Base-by-base conservation (phyloP, 768 basidiomycete species). In the Ramaria sp. region DNA sequence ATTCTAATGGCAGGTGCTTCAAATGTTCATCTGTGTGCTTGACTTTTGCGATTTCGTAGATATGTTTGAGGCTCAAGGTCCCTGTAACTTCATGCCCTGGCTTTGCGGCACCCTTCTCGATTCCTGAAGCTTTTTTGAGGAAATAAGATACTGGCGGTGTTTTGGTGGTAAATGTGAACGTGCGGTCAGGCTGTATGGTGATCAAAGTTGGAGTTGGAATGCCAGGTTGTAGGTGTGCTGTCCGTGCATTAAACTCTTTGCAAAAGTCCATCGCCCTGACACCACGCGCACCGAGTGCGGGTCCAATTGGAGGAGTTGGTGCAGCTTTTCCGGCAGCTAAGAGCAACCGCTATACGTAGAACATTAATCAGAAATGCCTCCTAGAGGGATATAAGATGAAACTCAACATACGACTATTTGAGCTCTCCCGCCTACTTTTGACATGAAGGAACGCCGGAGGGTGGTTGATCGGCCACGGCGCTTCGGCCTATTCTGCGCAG, bases 201-300 rank as follows among this genome's bases (percentile, higher is more conserved):
- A 99, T 94, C 58, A 85, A 70, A n/a, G 93, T 96, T 9, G 96
- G 95, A 37, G 81, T 79, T 6, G 96, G 95, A 9, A 87, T 79
- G 34, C 90, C 90, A 16, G 85, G 82, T 58, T 82, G 78, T 36
- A 95, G 77, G 66, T 90, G 85, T 30, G 89, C 85, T 18, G 95
- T 97, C 59, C 85, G 83, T n/a, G 95, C 94, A 65, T 99, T 99
- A 73, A 98, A 99, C 67, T 98, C 93, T 69, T 97, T 99, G 77
- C 93, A 96, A 66, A 99, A 99, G 72, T 99, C 96, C 88, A 98
- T 98, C 25, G 93, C 92, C 71, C 96, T 97, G 61, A 99, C 94
- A 62, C 96, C 96, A 64, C 91, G 83, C 59, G 96, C 95, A 73
- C 96, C 96, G 51, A 99, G 80, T 30, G 94, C 95, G 52, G 95